Evolutionary conservation across 208 protist species (phyloP), one percentile per base, ranked within the genome.

Genomic region (Crithidia bombi): DNA sequence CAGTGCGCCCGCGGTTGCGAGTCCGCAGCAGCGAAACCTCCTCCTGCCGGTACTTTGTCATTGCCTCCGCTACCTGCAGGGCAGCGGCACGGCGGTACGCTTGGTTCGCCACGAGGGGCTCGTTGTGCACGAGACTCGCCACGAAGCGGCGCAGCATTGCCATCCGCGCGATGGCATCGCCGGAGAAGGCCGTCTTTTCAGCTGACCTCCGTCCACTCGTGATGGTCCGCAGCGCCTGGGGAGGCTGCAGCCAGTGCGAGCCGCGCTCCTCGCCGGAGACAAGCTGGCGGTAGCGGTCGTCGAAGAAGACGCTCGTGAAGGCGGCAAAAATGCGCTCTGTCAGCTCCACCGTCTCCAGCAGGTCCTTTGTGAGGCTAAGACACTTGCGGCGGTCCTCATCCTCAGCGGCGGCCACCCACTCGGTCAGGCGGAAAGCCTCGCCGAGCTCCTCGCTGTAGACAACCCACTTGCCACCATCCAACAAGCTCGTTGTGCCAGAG

Each of bases 381-480:
- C 90, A 95, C 28, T 41, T 61, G 28, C 76, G 69, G 35, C 90
- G 84, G 56, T 93, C 84, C 49, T 78, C 58, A 19, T 62, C 51
- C 46, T 95, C 90, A 14, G 77, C 85, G 5, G 36, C 25, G 15
- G 65, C 46, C n/a, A 95, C 75, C 51, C 72, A 62, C 69, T 92
- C 69, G n/a, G 55, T 61, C 9, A 94, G 68, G 54, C 75, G 56
- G 57, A 85, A 82, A 12, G 72, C 62, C 11, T 79, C 78, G 33
- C 75, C 33, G 21, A 95, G 63, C 17, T 65, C 28, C 71, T 95
- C 86, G 3, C 57, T 78, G 67, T 95, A 95, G 3, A 67, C 68
- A 46, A 72, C 65, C 65, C 57, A 66, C 14, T n/a, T n/a, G n/a
- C 9, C 15, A 14, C 25, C 30, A 54, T 38, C 52, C 17, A 10